phyloP scores from a whole-genome alignment of 306 rosid species.

The Biancaea sappan region DNA sequence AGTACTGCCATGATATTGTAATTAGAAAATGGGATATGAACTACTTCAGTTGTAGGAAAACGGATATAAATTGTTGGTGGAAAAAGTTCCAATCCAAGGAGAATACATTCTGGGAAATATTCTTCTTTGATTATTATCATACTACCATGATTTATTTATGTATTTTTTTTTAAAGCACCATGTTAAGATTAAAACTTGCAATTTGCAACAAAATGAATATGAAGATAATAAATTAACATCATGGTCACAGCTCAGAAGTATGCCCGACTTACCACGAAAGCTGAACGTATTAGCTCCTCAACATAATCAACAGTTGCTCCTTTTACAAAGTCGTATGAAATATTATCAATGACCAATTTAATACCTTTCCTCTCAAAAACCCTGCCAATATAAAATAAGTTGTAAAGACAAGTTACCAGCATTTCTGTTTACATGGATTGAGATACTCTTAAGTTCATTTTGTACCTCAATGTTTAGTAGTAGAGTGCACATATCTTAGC shows the following conservation, averaged over 20 bases:
- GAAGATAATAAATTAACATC: slow-evolving; percentile 14
- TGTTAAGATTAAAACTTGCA: neutral
- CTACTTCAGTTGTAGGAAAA: neutral
- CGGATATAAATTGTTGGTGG: neutral
- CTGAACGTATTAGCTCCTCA: slow-evolving; percentile 95
- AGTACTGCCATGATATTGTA: slow-evolving; percentile 28
- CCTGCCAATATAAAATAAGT: slow-evolving; percentile 42
- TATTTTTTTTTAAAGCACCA: neutral
- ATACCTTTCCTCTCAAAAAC: slow-evolving; percentile 81
- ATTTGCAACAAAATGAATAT: slow-evolving; percentile 9
- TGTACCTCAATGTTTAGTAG: neutral
- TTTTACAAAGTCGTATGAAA: slow-evolving; percentile 90
- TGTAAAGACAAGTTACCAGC: neutral
- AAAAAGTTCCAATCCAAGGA: neutral
- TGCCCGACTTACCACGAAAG: slow-evolving; percentile 68
- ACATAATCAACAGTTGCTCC: slow-evolving; percentile 95
- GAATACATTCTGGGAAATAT: neutral
- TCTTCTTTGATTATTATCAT: neutral
- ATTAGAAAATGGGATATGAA: neutral
- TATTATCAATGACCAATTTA: slow-evolving; percentile 65
- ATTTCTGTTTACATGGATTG: neutral
- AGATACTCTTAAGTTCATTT: neutral
- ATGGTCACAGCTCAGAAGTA: neutral
- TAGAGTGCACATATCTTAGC: too few species aligned
- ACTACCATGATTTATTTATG: neutral